phyloP scores from a whole-genome alignment of 192 early-diverging fungal genomes.

The Spinellus fusiger region DNA sequence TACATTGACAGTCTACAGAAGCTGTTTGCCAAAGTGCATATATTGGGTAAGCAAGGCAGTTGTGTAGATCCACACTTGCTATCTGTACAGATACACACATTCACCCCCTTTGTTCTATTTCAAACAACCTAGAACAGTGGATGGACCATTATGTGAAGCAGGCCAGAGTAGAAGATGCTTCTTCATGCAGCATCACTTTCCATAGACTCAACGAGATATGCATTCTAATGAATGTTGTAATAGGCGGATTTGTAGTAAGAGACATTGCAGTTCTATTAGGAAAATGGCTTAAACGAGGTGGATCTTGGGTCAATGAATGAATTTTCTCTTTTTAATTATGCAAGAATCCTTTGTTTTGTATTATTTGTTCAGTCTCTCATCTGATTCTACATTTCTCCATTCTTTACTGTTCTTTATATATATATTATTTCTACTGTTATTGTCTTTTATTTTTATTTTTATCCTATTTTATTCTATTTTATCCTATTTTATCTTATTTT shows the following conservation, averaged over 20 bases:
- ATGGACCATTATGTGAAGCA: slow-evolving; percentile 16
- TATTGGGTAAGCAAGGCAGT: slow-evolving; percentile 18
- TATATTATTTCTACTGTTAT: neutral
- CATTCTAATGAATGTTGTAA: slow-evolving; percentile 12
- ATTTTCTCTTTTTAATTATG: neutral
- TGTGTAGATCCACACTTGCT: neutral
- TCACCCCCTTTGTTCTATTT: neutral
- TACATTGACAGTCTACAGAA: slow-evolving; percentile 27
- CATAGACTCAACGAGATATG: slow-evolving; percentile 21
- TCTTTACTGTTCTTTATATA: neutral
- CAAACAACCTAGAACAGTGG: slow-evolving; percentile 34
- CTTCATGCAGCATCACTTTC: slow-evolving; percentile 10
- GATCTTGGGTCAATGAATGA: slow-evolving; percentile 34
- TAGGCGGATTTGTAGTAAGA: slow-evolving; percentile 29
- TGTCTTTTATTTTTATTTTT: neutral
- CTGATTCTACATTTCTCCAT: neutral
- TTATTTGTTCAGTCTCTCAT: neutral
- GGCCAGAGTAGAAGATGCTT: slow-evolving; percentile 1
- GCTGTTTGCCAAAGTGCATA: slow-evolving; percentile 24
- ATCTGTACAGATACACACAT: neutral
- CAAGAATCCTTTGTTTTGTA: neutral
- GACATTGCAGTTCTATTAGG: slow-evolving; percentile 31
- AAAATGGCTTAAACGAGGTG: slow-evolving; percentile 35
- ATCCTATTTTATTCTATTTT: neutral
- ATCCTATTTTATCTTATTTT: neutral